Base-by-base conservation (phyloP, 768 basidiomycete genomes). In the Xerocomellus amylosporus region DNA sequence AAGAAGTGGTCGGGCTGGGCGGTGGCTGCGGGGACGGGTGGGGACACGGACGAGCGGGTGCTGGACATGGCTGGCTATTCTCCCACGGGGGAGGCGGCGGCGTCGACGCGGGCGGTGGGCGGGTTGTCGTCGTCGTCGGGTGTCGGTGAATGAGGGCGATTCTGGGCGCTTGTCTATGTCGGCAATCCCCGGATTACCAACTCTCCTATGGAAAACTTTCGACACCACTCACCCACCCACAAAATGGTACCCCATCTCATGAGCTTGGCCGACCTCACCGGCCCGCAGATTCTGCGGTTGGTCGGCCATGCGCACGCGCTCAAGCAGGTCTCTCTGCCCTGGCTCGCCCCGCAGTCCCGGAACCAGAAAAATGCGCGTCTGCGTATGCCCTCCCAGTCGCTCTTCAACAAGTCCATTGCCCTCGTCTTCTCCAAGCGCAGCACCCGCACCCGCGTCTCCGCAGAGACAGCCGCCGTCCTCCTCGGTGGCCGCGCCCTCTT, bases 401-500 rank as follows among this genome's bases (percentile, higher is more conserved):
- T 93, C 5, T 85, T 85, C 66, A 84, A 82, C 67, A 93, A 95
- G 71, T 84, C 90, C 0, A 80, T 98, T 56, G 95, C 95, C 0
- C 74, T 98, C 51, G 70, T 98, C 37, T 98, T 99, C 72, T 87
- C 86, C 2, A 99, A 99, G 68, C 85, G 96, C 36, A 92, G 89
- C 64, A 98, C 96, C 0, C 83, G 96, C 41, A 99, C 97, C 0
- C 83, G 97, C 13, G 71, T 98, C 8, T 81, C 93, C 2, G 87
- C 88, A 8, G 96, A 99, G 74, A 95, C 93, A 0, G 83, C 90
- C 24, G 73, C 88, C 0, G 66, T 77, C 2, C 71, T 93, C 13
- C 81, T 99, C 0, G 96, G 96, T 19, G 97, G 94, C 5, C 84
- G 86, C 8, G 86, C 96, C 0, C 79, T 98, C 61, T 99, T 98